A percentile compares a stretch with the other conserved stretches of the same genome.
These are phyloP conservation scores for Krasilnikovozyma curviuscula DNA, from an alignment of 768 basidiomycete species.

Conservation along the genomic window DNA sequence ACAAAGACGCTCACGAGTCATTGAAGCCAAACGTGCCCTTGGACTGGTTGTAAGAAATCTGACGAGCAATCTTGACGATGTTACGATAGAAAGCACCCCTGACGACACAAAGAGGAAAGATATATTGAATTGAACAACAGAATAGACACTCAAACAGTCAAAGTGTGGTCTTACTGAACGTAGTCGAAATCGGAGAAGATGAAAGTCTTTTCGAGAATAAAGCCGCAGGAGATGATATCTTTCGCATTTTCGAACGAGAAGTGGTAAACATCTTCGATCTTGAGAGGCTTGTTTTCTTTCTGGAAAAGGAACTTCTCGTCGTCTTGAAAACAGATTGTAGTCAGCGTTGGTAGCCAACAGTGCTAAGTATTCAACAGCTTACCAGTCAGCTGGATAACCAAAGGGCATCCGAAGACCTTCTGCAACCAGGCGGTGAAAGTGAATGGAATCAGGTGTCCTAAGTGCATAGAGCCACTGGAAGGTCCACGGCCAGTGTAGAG, in stretches of 20 bases:
- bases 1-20: slow-evolving; percentile 52
- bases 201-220: slow-evolving; percentile 78
- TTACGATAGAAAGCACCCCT: slow-evolving; percentile 86
- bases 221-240: slow-evolving; percentile 93
- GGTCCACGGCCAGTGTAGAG: slow-evolving; percentile 95
- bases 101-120: background rate
- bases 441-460: slow-evolving; percentile 95
- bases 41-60: slow-evolving; percentile 80
- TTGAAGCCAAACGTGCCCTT: slow-evolving; percentile 92
- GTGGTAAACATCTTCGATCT: slow-evolving; percentile 62
- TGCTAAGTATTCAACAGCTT: slow-evolving; percentile 8
- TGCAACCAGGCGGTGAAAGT: slow-evolving; percentile 97
- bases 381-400: slow-evolving; percentile 93
- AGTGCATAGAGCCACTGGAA: slow-evolving; percentile 87
- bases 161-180: slow-evolving; percentile 35
- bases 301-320: slow-evolving; percentile 99
- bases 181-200: slow-evolving; percentile 87
- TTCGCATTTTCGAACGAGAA: slow-evolving; percentile 74
- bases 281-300: slow-evolving; percentile 43
- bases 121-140: background rate
- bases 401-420: slow-evolving; percentile 80
- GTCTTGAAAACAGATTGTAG: slow-evolving; percentile 33
- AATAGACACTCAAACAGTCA: background rate
- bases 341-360: background rate
- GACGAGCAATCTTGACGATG: slow-evolving; percentile 74